These are phyloP conservation scores for Thraustochytrium sp. DNA, from an alignment of 352 stramenopile species.

Conservation along the genomic window DNA sequence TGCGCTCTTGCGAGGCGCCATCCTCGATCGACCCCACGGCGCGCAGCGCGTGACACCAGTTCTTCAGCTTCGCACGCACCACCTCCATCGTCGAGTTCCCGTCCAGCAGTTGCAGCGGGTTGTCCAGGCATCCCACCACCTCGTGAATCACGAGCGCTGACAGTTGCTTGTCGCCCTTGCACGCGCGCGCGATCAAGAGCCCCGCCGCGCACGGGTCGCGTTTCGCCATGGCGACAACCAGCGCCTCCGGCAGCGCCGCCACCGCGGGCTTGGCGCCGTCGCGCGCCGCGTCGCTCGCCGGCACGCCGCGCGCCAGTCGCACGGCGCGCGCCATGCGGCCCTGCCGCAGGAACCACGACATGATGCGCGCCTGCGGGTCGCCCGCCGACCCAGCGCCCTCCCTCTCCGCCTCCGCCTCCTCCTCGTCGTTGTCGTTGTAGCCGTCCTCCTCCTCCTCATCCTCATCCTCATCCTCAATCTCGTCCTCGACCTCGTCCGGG, in stretches of 20 bases:
- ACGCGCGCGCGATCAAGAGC: background rate
- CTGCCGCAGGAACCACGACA: background rate
- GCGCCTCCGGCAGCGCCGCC: background rate
- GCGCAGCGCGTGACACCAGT: background rate
- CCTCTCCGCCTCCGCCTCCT: background rate
- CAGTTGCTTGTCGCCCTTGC: background rate
- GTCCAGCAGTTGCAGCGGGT: background rate
- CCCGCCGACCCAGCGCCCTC: background rate
- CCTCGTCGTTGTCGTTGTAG: background rate
- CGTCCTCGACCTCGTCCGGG: background rate
- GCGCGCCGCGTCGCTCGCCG: background rate
- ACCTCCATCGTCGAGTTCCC: background rate
- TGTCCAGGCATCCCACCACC: background rate
- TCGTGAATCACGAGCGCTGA: background rate
- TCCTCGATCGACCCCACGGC: constrained; percentile 4
- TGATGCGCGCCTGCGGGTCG: background rate
- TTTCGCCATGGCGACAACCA: background rate
- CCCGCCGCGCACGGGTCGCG: background rate
- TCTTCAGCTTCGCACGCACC: background rate
- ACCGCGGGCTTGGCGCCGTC: too few species aligned
- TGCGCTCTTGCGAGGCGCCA: background rate
- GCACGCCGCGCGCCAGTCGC: constrained; percentile 13
- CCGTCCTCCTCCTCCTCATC: background rate
- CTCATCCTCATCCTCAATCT: background rate
- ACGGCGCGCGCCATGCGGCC: background rate